Conservation (phyloP, 257 asterid genomes). For the Solanum appendiculatum region DNA sequence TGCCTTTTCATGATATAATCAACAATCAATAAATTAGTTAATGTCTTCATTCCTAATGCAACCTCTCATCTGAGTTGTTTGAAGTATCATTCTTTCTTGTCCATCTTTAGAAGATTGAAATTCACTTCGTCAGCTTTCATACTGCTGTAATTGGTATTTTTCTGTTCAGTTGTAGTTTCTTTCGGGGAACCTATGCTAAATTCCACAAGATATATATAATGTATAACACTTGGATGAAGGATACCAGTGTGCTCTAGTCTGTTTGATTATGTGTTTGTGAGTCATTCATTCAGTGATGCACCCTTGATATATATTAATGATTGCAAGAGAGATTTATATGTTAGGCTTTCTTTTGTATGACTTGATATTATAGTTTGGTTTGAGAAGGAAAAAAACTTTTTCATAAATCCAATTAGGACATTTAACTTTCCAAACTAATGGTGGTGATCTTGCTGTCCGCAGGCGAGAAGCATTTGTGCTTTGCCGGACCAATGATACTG, state of each 20-base stretch:
- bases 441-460: not conserved
- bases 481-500: conserved; percentile 46
- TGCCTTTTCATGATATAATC: not conserved
- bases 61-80: not conserved
- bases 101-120: not conserved
- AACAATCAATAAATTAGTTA: not conserved
- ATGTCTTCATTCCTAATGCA: not conserved
- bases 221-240: not conserved
- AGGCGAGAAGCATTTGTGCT: conserved; percentile 74
- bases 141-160: not conserved
- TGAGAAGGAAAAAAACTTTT: not conserved
- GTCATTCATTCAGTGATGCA: not conserved
- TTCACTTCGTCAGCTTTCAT: not conserved
- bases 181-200: not conserved
- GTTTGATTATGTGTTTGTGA: not conserved
- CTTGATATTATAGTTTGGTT: not conserved
- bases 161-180: not conserved
- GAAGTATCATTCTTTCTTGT: not conserved
- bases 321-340: not conserved
- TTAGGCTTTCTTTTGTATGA: not conserved
- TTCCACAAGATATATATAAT: not conserved
- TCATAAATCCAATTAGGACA: not conserved
- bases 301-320: not conserved
- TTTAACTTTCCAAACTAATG: not conserved
- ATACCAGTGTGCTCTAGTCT: not conserved